Base-by-base conservation (phyloP, 1,284 basidiomycete genomes). In the Rhizoctonia solani region DNA sequence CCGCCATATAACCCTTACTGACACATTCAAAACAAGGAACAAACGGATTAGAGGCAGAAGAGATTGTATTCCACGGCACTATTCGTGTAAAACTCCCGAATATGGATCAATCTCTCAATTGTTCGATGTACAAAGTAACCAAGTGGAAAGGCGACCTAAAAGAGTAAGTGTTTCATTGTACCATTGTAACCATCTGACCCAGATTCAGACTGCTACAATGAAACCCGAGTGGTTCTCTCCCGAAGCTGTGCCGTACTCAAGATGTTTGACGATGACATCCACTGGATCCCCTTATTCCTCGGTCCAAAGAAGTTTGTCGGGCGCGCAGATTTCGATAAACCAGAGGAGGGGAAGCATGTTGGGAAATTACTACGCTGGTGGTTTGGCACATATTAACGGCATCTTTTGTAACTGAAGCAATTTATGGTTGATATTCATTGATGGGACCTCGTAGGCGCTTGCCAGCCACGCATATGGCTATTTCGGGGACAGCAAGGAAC, bases 91-190 rank as follows among this genome's bases (percentile, higher is more conserved):
- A 52, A 16, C 46, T 65, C 8, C 21, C 23, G 16, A 27, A 30
- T 9, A 37, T 65, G 34, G 19, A 39, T 4, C 34, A 54, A 19
- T 65, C 59, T 1, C 47, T 65, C 29, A 39, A 65, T 25, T 65
- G 59, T 29, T 65, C 59, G 37, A 65, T 65, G 59, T 65, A 65
- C 39, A 65, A 65, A 27, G 59, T 65, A 1, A 65, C 59, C 16
- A 65, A 65, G 23, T 65, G 59, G 59, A 44, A 65, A 42, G 59
- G 59, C 19, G 21, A 52, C 8, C 59, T 25, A 13, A 52, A 65
- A 53, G 59, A 65, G 59, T 65, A 16, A n/a, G 59, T 61, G 19
- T 44, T 30, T 13, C 2, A 6, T 34, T 32, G 42, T 47, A 54
- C 14, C 39, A 47, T 16, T 14, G 9, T 21, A 30, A 16, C 34